These are phyloP conservation scores for Candida saitoana DNA, from an alignment of 805 yeast species.

Conservation along the genomic window DNA sequence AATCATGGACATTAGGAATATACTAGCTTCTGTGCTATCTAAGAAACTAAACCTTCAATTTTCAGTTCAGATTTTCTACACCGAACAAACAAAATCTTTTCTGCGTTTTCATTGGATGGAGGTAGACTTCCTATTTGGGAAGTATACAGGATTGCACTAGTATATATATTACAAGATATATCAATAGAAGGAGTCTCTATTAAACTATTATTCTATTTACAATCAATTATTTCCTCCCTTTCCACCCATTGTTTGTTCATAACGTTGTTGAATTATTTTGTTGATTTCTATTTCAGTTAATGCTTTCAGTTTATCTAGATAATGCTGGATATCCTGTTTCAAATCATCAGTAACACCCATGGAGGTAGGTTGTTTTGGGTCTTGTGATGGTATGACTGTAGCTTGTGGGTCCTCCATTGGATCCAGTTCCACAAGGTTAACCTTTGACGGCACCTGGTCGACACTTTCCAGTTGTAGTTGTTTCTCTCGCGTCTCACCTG, in stretches of 20 bases:
- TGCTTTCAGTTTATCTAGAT: constrained; percentile 22
- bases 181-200: too few relatives aligned
- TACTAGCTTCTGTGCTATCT: not conserved
- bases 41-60: constrained; percentile 1
- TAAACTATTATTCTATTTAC: too few relatives aligned
- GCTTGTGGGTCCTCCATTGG: not conserved
- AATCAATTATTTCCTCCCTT: too few relatives aligned
- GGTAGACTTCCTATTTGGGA: constrained; percentile 27
- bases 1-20: constrained; percentile 32
- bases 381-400: not conserved
- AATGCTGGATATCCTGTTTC: constrained; percentile 22
- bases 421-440: not conserved
- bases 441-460: not conserved
- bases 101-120: constrained; percentile 30
- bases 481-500: too few relatives aligned
- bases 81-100: constrained; percentile 5
- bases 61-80: not conserved
- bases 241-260: constrained; percentile 8
- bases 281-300: constrained; percentile 26
- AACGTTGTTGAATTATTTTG: constrained; percentile 23
- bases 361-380: not conserved
- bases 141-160: constrained; percentile 9
- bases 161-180: too few relatives aligned
- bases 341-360: constrained; percentile 24
- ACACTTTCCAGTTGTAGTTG: too few relatives aligned